Evolutionary conservation across 2,329 filamentous ascomycete genomes (phyloP).

Genomic region (Graphilbum ipis-grandicollis): DNA sequence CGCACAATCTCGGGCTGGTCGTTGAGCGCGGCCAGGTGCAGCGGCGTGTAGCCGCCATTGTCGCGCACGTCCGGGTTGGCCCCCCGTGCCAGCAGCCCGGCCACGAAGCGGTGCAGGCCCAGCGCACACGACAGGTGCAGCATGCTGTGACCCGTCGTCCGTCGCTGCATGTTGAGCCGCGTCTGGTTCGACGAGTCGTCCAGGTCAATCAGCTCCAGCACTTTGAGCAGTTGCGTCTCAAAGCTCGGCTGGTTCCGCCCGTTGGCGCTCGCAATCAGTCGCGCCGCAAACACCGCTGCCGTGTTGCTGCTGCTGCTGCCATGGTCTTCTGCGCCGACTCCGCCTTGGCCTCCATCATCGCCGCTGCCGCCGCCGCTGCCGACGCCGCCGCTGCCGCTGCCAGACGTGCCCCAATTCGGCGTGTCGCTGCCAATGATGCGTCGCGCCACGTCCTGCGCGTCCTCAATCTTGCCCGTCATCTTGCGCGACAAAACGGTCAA

Average conservation of each 20-base stretch:
- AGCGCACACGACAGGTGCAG: constrained; percentile 63
- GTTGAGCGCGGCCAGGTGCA: constrained; percentile 68
- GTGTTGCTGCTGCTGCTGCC: constrained; percentile 15
- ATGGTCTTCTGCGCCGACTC: constrained; percentile 4
- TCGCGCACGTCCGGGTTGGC: constrained; percentile 61
- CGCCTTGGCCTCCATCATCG: constrained; percentile 8
- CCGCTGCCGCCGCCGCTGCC: constrained; percentile 10
- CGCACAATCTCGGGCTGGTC: constrained; percentile 60
- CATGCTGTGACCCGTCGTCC: constrained; percentile 58
- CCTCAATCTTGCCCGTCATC: constrained; percentile 44
- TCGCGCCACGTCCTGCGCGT: constrained; percentile 43
- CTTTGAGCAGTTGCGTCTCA: constrained; percentile 52
- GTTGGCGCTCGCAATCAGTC: constrained; percentile 10
- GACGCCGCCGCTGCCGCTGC: constrained; percentile 5
- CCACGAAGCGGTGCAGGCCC: constrained; percentile 58
- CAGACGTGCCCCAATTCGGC: constrained; percentile 25
- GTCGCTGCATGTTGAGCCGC: constrained; percentile 44
- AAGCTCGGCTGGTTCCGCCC: constrained; percentile 37
- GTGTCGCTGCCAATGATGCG: constrained; percentile 35
- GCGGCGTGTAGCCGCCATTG: constrained; percentile 62
- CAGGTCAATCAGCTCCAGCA: constrained; percentile 63
- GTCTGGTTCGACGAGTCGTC: constrained; percentile 54
- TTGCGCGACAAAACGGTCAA: constrained; percentile 41
- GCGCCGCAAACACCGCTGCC: constrained; percentile 20
- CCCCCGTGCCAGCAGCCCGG: constrained; percentile 59